Evolutionary conservation across 2,329 filamentous ascomycete genomes (phyloP), one percentile per base, ranked within the genome.

Genomic region (Cladosporium sp.): DNA sequence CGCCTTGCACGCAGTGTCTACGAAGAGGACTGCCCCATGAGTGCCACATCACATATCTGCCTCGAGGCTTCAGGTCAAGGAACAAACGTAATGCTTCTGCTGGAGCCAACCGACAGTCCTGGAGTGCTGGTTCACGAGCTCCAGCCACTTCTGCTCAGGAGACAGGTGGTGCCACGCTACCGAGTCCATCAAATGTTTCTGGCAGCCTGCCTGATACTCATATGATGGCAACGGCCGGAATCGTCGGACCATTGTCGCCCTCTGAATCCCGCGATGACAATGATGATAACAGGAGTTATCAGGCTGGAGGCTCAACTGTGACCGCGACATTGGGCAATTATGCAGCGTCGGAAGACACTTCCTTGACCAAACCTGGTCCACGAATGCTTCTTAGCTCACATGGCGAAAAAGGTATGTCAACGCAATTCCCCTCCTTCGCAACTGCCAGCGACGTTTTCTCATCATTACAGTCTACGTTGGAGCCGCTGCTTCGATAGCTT

Each of bases 401-500:
- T 21, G 83, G 84, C 4, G 84, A 86, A 69, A 78, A 79, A 79
- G 79, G 83, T 84, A 75, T 44, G 75, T 23, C 3, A 31, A n/a
- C n/a, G 12, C 26, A 18, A 6, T 40, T 28, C 3, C 18, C 11
- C 8, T 14, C 21, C 4, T 2, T 28, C 18, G 31, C 4, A 23
- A 3, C 3, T 18, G 7, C 3, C n/a, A 16, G 21, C 29, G 5
- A n/a, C 31, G n/a, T 40, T 55, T n/a, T 7, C 21, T 53, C 18
- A 53, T n/a, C 5, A 16, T 29, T 18, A 21, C 50, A 84, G 80
- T 84, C 0, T 84, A 81, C 59, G 78, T 84, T 57, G 80, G 82
- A n/a, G 77, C 80, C n/a, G 81, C 80, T 11, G 82, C 83, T 1
- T 81, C 83, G 0, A 74, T 88, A 16, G 86, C 85, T 0, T 87